Evolutionary conservation across 2,329 filamentous ascomycete genomes (phyloP).

Genomic region (Pyricularia pennisetigena): DNA sequence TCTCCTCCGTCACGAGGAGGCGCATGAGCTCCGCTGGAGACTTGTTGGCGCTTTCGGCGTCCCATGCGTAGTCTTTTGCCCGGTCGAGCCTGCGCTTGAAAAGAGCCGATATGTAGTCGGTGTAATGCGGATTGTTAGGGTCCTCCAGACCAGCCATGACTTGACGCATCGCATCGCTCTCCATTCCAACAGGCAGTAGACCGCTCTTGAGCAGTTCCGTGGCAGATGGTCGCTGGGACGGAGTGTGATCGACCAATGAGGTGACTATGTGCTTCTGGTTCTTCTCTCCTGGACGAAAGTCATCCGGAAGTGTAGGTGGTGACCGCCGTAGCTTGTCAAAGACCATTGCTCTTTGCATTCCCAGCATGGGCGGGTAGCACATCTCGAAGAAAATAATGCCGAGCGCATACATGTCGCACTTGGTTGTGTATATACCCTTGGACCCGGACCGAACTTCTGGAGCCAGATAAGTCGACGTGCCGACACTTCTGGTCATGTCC

Average conservation of each 20-base stretch:
- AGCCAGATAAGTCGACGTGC: slow-evolving; percentile 84
- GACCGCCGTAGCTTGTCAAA: slow-evolving; percentile 60
- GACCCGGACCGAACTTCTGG: slow-evolving; percentile 77
- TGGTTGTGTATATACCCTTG: slow-evolving; percentile 74
- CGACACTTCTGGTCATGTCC: slow-evolving; percentile 63
- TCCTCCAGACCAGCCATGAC: slow-evolving; percentile 75
- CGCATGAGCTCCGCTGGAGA: slow-evolving; percentile 55
- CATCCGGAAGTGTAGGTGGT: slow-evolving; percentile 57
- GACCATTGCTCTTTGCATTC: slow-evolving; percentile 54
- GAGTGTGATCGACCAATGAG: slow-evolving; percentile 72
- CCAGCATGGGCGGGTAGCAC: slow-evolving; percentile 59
- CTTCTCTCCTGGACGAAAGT: slow-evolving; percentile 61
- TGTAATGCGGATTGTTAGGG: slow-evolving; percentile 76
- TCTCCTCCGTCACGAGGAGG: slow-evolving; percentile 64
- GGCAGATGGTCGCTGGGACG: slow-evolving; percentile 73
- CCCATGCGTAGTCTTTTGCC: slow-evolving; percentile 74
- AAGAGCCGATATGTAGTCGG: slow-evolving; percentile 78
- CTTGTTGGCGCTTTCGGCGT: slow-evolving; percentile 50
- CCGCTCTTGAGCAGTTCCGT: slow-evolving; percentile 75
- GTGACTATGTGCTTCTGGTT: slow-evolving; percentile 71
- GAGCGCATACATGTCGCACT: slow-evolving; percentile 82
- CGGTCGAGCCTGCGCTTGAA: slow-evolving; percentile 69
- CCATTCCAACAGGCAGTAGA: slow-evolving; percentile 81
- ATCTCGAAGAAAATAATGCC: slow-evolving; percentile 99
- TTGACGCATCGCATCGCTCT: slow-evolving; percentile 81